Evolutionary conservation across 2,329 filamentous ascomycete genomes (phyloP).

Genomic region (Eutypa lata): DNA sequence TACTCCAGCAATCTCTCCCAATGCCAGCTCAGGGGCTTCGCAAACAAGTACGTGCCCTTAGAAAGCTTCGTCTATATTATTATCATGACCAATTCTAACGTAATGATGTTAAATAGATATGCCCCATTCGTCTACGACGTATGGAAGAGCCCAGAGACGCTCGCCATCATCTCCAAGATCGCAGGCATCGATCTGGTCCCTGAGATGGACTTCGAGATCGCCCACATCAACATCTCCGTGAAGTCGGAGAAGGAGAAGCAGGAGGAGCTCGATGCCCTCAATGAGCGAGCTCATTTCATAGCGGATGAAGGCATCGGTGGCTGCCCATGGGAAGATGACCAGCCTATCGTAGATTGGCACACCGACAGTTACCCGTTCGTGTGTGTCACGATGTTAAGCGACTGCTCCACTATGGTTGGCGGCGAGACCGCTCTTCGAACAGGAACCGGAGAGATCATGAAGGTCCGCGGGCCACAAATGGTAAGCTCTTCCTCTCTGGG

Average conservation of each 20-base stretch:
- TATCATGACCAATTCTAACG: not conserved
- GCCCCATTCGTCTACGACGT: constrained; percentile 61
- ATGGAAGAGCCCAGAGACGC: constrained; percentile 40
- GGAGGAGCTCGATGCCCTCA: constrained; percentile 37
- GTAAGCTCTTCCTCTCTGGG: constrained; percentile 35
- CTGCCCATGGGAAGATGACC: constrained; percentile 41
- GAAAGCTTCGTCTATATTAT: too few species aligned
- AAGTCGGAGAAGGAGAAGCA: constrained; percentile 45
- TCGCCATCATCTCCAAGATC: constrained; percentile 46
- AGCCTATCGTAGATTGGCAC: constrained; percentile 61
- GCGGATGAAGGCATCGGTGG: constrained; percentile 27
- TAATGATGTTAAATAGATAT: constrained; percentile 36
- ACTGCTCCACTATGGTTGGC: constrained; percentile 60
- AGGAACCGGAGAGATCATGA: constrained; percentile 50
- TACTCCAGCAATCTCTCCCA: constrained; percentile 60
- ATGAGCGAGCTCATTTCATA: constrained; percentile 27
- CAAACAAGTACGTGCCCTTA: constrained; percentile 33
- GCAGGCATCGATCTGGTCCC: constrained; percentile 54
- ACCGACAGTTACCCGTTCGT: constrained; percentile 65
- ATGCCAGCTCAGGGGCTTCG: constrained; percentile 32
- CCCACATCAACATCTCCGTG: constrained; percentile 52
- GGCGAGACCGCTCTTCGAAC: constrained; percentile 62
- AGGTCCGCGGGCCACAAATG: constrained; percentile 58
- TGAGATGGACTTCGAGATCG: constrained; percentile 53
- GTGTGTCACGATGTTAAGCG: constrained; percentile 66